Evolutionary conservation across 805 yeast species (phyloP), one percentile per base, ranked within the genome.

Genomic region (Nakazawaea populi): DNA sequence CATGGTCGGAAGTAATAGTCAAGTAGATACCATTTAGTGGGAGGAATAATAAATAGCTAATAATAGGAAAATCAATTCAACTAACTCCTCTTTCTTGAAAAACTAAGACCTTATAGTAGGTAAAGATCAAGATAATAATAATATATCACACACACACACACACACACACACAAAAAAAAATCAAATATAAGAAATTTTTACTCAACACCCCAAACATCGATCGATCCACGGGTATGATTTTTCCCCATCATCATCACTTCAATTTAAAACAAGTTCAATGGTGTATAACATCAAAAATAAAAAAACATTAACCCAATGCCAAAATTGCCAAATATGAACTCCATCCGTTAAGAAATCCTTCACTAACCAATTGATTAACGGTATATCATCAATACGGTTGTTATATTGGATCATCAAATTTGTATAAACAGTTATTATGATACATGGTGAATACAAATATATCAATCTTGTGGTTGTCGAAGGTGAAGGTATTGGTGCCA

Each of bases 231-330:
- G 24, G 24, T 18, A 18, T 18, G 3, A 18, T 18, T 18, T 3
- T 18, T 18, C 24, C 24, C 24, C 24, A 18, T 32, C 2, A 32
- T 32, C 35, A 32, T 11, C 3, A 32, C 11, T 9, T 62, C 65
- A 49, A 65, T 62, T 46, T 44, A 50, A 37, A 18, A 82, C 67
- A 53, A 92, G 72, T 68, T 92, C 99, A 44, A 87, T 73, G 32
- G 85, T 83, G 66, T 92, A 92, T 30, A 94, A 72, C n/a, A 82
- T 71, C 51, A 94, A 70, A 9, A 96, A 87, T 48, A 85, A 77
- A 57, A 85, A 82, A 73, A 92, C 87, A 64, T 92, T 92, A 52
- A 88, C 79, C 98, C 98, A 92, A 60, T 91, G 89, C 98, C 99
- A 92, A 64, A 94, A 87, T 60, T 89, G 90, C 89, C 96, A 87